Base-by-base conservation (phyloP, 805 yeast species). In the Tanozyma kutaoensis region DNA sequence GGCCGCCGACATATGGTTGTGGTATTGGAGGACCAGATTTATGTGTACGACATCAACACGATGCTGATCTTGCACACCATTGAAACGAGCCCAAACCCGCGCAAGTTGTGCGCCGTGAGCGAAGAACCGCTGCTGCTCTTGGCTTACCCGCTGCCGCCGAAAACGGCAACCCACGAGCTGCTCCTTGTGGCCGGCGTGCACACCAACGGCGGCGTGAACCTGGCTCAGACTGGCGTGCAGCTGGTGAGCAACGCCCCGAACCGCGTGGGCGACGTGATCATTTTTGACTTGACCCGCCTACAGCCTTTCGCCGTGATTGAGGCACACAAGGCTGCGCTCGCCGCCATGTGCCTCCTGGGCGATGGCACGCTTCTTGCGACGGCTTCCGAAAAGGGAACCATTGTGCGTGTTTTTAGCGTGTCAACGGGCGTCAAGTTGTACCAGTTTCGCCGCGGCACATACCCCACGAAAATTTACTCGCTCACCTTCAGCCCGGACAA, bases 381-480 rank as follows among this genome's bases (percentile, higher is more conserved):
- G 0, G 84, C 95, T 5, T 81, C 95, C 1, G 72, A 66, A 20
- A 81, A 82, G 43, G 98, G 98, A 2, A 91, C 97, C 0, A 72
- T 91, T 14, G 72, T 88, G 3, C 57, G 97, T 24, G 76, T 91
- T 3, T 91, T 86, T 43, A 58, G 76, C 20, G 73, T 81, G 0
- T 60, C 63, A 2, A 66, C 74, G 2, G 85, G 86, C 0, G 52
- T 58, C 16, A 70, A 69, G 38, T 48, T 80, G 12, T 69, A 62
- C 32, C 88, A 84, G 48, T 81, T 80, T 48, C 62, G 95, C 36
- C 58, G 95, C 39, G 95, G 95, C 1, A 72, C 88, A 2, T 86
- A 86, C 45, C 80, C 82, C 3, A 80, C 96, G 2, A 67, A 62
- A 35, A 80, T 91, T 12, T 72, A 71, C 40, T 76, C 93, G 8